Percentiles rank a stretch among this genome's conserved stretches.
These are phyloP conservation scores for Suillus hirtellus DNA, from an alignment of 768 basidiomycete genomes.

Conservation along the genomic window DNA sequence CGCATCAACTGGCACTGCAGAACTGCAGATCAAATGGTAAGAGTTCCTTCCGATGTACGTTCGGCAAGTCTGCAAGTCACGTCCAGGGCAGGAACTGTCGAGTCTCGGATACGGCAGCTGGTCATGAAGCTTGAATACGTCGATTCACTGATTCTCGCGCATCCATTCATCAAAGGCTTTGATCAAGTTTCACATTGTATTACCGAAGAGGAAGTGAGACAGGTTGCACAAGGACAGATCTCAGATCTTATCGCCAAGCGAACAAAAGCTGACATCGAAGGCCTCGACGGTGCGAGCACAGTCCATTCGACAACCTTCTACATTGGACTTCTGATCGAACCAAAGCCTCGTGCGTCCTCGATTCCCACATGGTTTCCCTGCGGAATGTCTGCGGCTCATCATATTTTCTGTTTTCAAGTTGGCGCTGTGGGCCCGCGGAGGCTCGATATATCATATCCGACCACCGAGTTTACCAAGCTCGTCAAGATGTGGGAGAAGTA, in stretches of 20 bases:
- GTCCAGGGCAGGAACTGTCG: conserved; percentile 90
- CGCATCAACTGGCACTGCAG: conserved; percentile 80
- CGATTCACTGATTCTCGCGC: conserved; percentile 87
- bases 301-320: conserved; percentile 98
- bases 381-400: conserved; percentile 20
- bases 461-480: conserved; percentile 89
- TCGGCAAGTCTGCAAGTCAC: conserved; percentile 17
- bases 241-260: conserved; percentile 70
- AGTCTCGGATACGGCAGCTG: conserved; percentile 92
- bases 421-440: conserved; percentile 76
- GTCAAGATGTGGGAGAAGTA: conserved; percentile 97
- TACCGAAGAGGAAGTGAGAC: conserved; percentile 82
- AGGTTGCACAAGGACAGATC: conserved; percentile 86
- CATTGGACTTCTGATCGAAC: conserved; percentile 90
- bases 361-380: conserved; percentile 16
- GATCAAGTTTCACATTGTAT: conserved; percentile 84
- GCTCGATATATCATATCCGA: conserved; percentile 96
- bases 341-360: conserved; percentile 74
- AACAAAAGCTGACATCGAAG: conserved; percentile 76
- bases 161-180: conserved; percentile 95
- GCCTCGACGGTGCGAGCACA: conserved; percentile 71
- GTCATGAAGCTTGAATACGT: conserved; percentile 98
- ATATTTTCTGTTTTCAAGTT: conserved; percentile 45
- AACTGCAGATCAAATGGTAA: conserved; percentile 93
- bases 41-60: conserved; percentile 23